phyloP scores from a whole-genome alignment of 345 rosid species.

The Rhodamnia rubescens region DNA sequence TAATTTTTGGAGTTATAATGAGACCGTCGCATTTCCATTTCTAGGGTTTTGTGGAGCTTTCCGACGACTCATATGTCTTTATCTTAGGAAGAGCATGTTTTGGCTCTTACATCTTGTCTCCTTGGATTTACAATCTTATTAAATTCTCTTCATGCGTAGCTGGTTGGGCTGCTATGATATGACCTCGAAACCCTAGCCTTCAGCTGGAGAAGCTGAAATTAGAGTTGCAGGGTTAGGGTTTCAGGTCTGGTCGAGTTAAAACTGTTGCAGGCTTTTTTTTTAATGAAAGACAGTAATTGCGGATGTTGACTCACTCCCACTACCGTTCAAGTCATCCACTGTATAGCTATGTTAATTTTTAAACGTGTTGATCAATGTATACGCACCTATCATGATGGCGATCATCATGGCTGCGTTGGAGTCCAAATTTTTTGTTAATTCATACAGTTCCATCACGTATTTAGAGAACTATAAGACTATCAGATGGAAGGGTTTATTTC shows the following conservation, averaged over 20 bases:
- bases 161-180: background rate
- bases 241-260: background rate
- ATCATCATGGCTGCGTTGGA: background rate
- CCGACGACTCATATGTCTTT: background rate
- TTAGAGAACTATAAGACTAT: background rate
- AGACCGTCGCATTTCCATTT: background rate
- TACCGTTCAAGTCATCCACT: background rate
- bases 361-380: background rate
- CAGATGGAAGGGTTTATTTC: background rate
- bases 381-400: background rate
- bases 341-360: background rate
- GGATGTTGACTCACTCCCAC: slow-evolving; percentile 18
- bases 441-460: background rate
- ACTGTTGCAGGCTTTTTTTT: slow-evolving; percentile 14
- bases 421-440: background rate
- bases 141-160: background rate
- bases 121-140: background rate
- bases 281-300: slow-evolving; percentile 6
- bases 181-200: slow-evolving; percentile 15
- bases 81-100: background rate
- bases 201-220: background rate
- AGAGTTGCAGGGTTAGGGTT: slow-evolving; percentile 15
- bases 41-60: background rate
- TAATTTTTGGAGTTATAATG: background rate
- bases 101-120: background rate